A percentile compares a stretch with the other conserved stretches of the same genome.
Conservation (phyloP, 176 grass and related monocot genomes). For the Oryza australiensis region DNA sequence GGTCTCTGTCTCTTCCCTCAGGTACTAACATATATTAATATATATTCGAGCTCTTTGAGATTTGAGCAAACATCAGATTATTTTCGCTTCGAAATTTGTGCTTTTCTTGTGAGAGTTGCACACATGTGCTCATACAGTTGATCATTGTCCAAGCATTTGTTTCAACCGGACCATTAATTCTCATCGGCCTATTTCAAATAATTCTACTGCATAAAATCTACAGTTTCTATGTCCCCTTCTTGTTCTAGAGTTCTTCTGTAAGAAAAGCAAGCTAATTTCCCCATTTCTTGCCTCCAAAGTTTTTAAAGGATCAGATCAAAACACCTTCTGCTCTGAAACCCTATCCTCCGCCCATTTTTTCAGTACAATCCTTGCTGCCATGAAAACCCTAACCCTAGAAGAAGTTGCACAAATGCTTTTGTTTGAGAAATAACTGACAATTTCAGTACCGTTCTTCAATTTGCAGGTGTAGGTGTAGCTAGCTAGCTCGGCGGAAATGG, state of each 20-base stretch:
- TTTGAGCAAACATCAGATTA: slow-evolving; percentile 40
- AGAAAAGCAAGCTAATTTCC: slow-evolving; percentile 26
- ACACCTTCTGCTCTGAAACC: slow-evolving; percentile 22
- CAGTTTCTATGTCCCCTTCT: slow-evolving; percentile 34
- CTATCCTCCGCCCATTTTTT: slow-evolving; percentile 32
- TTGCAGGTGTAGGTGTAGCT: background rate
- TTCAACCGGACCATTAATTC: slow-evolving; percentile 25
- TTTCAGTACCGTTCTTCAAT: slow-evolving; percentile 6
- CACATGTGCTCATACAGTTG: slow-evolving; percentile 32
- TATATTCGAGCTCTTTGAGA: slow-evolving; percentile 36
- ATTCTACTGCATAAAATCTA: slow-evolving; percentile 33
- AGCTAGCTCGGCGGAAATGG: slow-evolving; percentile 15
- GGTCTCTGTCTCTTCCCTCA: slow-evolving; percentile 17
- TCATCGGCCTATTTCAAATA: slow-evolving; percentile 27
- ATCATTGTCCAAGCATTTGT: slow-evolving; percentile 34
- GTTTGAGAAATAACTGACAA: slow-evolving; percentile 8
- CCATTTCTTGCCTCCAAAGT: slow-evolving; percentile 33
- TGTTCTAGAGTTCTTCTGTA: background rate
- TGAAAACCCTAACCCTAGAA: slow-evolving; percentile 66
- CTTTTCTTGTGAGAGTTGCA: slow-evolving; percentile 43
- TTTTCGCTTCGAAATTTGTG: slow-evolving; percentile 47
- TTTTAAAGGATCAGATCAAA: slow-evolving; percentile 33
- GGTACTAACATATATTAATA: slow-evolving; percentile 31
- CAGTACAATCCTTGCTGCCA: slow-evolving; percentile 33
- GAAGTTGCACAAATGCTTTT: background rate